Evolutionary conservation across 139 green algal genomes (phyloP).

Genomic region (Gonium pectorale): DNA sequence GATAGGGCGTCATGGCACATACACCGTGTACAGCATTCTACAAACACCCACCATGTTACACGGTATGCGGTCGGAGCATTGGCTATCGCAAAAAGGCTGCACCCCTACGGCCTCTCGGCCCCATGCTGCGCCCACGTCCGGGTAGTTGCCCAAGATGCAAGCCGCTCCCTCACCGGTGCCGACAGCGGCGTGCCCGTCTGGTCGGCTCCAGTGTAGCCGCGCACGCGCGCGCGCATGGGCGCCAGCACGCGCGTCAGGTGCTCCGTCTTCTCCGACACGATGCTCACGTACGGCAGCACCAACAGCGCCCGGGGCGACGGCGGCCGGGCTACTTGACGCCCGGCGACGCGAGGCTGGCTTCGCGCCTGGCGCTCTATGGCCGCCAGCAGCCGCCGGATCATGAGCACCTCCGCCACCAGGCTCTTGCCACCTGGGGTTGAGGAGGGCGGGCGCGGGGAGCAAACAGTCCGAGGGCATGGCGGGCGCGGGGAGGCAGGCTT

Average conservation of each 20-base stretch:
- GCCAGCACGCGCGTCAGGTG: conserved; percentile 62
- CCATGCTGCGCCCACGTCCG: no score
- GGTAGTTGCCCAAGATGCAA: no score
- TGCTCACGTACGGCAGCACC: conserved; percentile 77
- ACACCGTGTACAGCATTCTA: no score
- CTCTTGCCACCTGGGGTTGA: conserved; percentile 79
- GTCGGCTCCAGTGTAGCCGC: conserved; percentile 64
- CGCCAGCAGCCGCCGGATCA: conserved; percentile 73
- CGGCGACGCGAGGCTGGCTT: not conserved
- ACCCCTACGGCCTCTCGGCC: no score
- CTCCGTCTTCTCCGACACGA: conserved; percentile 76
- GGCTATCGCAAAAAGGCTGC: no score
- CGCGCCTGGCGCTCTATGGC: not conserved
- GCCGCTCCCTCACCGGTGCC: conserved; percentile 25
- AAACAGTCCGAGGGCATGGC: no score
- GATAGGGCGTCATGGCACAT: no score
- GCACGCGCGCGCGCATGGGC: conserved; percentile 50
- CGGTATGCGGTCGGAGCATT: no score
- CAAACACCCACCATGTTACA: no score
- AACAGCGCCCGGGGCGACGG: conserved; percentile 55
- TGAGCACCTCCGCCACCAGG: conserved; percentile 88
- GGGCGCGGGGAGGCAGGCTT: no score
- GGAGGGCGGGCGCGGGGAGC: not conserved
- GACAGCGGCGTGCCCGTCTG: conserved; percentile 41
- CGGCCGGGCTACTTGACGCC: not conserved